Evolutionary conservation across 345 rosid genomes (phyloP).

Genomic region (Erodium maritimum): DNA sequence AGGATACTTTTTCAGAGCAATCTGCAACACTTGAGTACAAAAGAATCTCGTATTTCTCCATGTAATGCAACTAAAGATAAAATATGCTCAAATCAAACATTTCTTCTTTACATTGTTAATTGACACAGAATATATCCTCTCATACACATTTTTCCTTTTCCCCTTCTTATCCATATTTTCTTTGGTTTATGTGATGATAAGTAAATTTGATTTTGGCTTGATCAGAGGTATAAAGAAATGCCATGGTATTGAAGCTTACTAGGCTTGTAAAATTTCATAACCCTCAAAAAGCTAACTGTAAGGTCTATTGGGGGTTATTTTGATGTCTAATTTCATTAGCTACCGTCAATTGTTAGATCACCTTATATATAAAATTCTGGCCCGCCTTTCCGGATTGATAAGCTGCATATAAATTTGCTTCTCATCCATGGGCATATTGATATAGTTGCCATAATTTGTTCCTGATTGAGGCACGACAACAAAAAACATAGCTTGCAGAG

Average conservation of each 20-base stretch:
- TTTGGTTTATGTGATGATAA: background rate
- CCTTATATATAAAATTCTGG: background rate
- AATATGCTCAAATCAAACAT: background rate
- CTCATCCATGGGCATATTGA: too few relatives aligned
- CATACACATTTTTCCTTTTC: background rate
- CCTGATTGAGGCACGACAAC: background rate
- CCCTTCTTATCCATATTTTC: background rate
- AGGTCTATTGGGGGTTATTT: background rate
- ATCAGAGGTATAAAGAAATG: too few relatives aligned
- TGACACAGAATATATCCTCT: background rate
- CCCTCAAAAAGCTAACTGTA: background rate
- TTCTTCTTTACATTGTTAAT: background rate
- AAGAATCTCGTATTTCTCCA: background rate
- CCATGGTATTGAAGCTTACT: too few relatives aligned
- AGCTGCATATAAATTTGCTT: background rate
- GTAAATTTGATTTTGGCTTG: background rate
- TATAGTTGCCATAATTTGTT: too few relatives aligned
- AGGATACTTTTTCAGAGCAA: slow-evolving; percentile 10
- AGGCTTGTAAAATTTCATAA: too few relatives aligned
- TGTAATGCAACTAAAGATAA: too few relatives aligned
- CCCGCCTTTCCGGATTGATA: background rate
- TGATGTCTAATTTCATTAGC: background rate
- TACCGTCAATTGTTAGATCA: background rate
- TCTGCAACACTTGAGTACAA: slow-evolving; percentile 9
- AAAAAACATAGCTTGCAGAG: too few relatives aligned